These are phyloP conservation scores for Malus fusca DNA, from an alignment of 306 rosid species.

Conservation along the genomic window DNA sequence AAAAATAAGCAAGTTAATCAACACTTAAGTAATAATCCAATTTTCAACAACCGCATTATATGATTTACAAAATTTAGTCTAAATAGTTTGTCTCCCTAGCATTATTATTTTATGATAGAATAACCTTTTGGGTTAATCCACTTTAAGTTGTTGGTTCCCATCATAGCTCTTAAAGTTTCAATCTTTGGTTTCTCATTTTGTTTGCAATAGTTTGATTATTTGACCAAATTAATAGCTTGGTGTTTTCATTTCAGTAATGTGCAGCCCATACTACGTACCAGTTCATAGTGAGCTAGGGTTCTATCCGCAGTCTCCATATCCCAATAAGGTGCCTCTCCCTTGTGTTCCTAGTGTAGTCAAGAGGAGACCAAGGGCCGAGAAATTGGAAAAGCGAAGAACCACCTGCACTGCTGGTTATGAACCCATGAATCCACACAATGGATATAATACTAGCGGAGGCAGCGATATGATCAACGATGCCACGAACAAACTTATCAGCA, in stretches of 20 bases:
- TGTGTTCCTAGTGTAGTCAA: slow-evolving; percentile 25
- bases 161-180: too few species aligned
- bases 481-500: not conserved
- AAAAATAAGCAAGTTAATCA: too few species aligned
- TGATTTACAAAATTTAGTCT: too few species aligned
- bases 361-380: slow-evolving; percentile 24
- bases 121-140: too few species aligned
- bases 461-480: not conserved
- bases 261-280: slow-evolving; percentile 42
- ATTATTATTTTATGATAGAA: too few species aligned
- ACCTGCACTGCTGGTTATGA: slow-evolving; percentile 2
- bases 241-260: slow-evolving; percentile 29
- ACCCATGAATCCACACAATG: not conserved
- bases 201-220: too few species aligned
- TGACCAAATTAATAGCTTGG: not conserved
- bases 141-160: too few species aligned
- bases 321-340: slow-evolving; percentile 24
- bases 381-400: slow-evolving; percentile 16
- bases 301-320: slow-evolving; percentile 27
- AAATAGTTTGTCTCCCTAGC: too few species aligned
- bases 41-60: too few species aligned
- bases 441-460: not conserved
- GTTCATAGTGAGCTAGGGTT: slow-evolving; percentile 32
- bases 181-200: too few species aligned
- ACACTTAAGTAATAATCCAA: too few species aligned